Evolutionary conservation across 805 yeast species (phyloP), one percentile per base, ranked within the genome.

Genomic region (Ogataea glucozyma): DNA sequence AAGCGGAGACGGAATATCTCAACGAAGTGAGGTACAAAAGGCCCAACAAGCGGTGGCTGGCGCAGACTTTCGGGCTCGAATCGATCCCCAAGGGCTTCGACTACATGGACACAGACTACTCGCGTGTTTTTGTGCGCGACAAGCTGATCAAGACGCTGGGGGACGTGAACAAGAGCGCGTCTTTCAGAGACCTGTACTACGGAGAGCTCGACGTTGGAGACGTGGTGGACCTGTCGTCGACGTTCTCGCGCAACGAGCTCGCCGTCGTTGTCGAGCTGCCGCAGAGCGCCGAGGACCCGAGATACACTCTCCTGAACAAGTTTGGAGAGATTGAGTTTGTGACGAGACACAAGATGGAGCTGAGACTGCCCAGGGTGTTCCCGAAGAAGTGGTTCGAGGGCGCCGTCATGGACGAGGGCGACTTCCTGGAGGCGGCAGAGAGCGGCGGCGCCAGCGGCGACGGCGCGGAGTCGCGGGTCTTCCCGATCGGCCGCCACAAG

Each of bases 191-290:
- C 24, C 41, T 63, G 5, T 58, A 60, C 29, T 54, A 49, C 24
- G 40, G 35, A 2, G 65, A 60, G 33, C 35, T 79, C 12, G 49
- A 66, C 6, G 65, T 79, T 3, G 90, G 91, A 34, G 90, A 85
- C 59, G 64, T 83, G 35, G 88, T 83, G 4, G 75, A 79, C 13
- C 56, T 83, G 13, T 64, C 67, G 11, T 61, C 66, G 1, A 68
- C 61, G 6, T 55, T 70, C 35, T 65, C 72, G 38, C 70, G 69
- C 27, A 64, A 73, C 4, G 73, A 71, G 38, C 62, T 83, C 14
- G 74, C 76, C 20, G 74, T 83, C 38, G 72, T 85, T 24, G 79
- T 73, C 1, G 75, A 70, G 19, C 60, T 76, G 19, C 90, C 90
- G 0, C 50, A 56, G 4, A 57, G 65, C 4, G 57, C 75, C 2